Percentiles rank a stretch among this genome's conserved stretches.
Evolutionary conservation across 176 grass and related monocot species (phyloP).

Genomic region (Raddia guianensis): DNA sequence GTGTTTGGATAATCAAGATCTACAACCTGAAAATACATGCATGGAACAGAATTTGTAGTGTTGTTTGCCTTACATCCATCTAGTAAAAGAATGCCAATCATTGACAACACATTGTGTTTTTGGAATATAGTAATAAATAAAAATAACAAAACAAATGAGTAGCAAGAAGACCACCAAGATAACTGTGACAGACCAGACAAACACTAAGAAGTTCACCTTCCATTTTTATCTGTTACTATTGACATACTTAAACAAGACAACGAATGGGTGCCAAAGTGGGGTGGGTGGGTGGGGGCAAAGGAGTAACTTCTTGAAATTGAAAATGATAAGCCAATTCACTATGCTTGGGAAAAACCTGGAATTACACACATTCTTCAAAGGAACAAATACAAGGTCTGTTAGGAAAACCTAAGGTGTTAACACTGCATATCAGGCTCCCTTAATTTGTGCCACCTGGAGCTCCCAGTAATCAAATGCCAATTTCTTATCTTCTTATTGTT

Average conservation of each 20-base stretch:
- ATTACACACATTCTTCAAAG: background rate
- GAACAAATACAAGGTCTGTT: constrained; percentile 6
- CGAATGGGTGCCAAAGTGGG: background rate
- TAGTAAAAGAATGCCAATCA: background rate
- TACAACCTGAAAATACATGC: constrained; percentile 67
- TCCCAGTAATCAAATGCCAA: constrained; percentile 16
- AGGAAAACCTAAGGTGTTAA: constrained; percentile 21
- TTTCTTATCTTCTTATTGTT: background rate
- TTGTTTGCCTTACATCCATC: background rate
- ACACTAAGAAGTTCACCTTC: background rate
- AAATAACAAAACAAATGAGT: constrained; percentile 1
- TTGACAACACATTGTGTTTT: background rate
- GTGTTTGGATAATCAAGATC: constrained; percentile 90
- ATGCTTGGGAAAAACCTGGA: background rate
- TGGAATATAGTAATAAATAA: background rate
- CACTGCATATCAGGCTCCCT: background rate
- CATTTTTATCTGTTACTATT: constrained; percentile 18
- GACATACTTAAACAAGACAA: background rate
- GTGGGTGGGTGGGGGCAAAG: background rate
- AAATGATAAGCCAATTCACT: background rate
- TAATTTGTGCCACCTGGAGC: background rate
- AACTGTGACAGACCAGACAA: background rate
- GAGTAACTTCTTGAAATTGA: constrained; percentile 4
- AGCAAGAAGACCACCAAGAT: constrained; percentile 19
- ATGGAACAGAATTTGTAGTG: constrained; percentile 27